Evolutionary conservation across 345 rosid genomes (phyloP).

Genomic region (Gossypium bickii): DNA sequence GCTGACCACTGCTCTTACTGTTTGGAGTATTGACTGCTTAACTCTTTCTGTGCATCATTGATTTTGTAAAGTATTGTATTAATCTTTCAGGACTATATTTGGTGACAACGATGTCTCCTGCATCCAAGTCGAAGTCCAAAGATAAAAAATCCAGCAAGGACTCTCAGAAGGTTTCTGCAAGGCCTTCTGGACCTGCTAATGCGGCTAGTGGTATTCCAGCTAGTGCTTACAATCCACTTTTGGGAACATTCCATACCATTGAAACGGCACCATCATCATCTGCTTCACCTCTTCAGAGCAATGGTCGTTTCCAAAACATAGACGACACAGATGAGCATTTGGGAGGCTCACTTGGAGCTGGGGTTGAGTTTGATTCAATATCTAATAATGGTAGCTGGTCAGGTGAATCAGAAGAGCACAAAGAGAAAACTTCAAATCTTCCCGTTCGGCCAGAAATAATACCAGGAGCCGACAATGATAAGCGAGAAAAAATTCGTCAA

Average conservation of each 20-base stretch:
- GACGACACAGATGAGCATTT: conserved; percentile 66
- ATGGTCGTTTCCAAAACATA: conserved; percentile 66
- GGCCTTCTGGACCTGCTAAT: conserved; percentile 48
- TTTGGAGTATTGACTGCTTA: not conserved
- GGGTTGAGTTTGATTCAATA: conserved; percentile 66
- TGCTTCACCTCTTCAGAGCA: conserved; percentile 46
- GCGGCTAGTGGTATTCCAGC: conserved; percentile 44
- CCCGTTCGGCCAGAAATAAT: conserved; percentile 47
- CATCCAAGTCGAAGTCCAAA: conserved; percentile 61
- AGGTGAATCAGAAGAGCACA: conserved; percentile 89
- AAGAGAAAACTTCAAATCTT: conserved; percentile 49
- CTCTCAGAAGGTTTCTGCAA: conserved; percentile 48
- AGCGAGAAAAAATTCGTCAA: conserved; percentile 79
- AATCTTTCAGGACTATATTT: conserved; percentile 10
- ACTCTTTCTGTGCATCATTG: not conserved
- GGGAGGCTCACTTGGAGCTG: conserved; percentile 38
- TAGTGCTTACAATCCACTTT: conserved; percentile 73
- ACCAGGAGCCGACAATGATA: conserved; percentile 75
- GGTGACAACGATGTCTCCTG: conserved; percentile 54
- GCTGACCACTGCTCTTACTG: not conserved
- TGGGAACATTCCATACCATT: conserved; percentile 70
- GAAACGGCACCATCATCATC: conserved; percentile 49
- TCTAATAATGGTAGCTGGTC: conserved; percentile 93
- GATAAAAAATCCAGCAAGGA: conserved; percentile 74
- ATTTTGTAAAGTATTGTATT: not conserved